Base-by-base conservation (phyloP, 495 filamentous ascomycete genomes). In the Stereocaulon alpinum region DNA sequence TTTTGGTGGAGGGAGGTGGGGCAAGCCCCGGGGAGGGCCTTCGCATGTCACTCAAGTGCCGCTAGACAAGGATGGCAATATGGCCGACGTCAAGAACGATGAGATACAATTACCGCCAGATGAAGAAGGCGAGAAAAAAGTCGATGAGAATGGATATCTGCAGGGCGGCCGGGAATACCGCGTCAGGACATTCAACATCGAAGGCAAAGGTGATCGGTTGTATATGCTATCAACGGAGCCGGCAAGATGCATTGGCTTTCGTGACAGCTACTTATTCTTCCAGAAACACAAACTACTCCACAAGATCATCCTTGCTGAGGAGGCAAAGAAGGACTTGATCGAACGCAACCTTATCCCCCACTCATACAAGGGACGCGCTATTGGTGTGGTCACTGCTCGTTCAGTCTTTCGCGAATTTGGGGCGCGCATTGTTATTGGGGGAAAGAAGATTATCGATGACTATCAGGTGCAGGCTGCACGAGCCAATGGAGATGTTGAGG, bases 191-290 rank as follows among this genome's bases (percentile, higher is more conserved):
- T 98, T 98, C 69, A 95, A 84, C 32, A 86, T 98, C 53, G 76
- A 82, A 27, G 88, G 87, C 50, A 84, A 91, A 50, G 88, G 84
- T n/a, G 80, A 93, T 30, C 74, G 89, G 24, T 80, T 94, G 17
- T 98, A 98, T 81, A 98, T 98, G 93, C 75, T 98, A 66, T 96
- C 91, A 2, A 98, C 93, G 2, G 93, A 98, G 65, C 93, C 93
- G 5, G 93, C 93, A 22, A 83, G 93, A 58, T 98, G 93, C 66
- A 92, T 95, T 51, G 93, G 93, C 7, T 98, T 98, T 79, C 77
- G 93, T 56, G 93, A 98, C 73, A 93, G 88, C 58, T 98, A 98
- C 69, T 79, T 98, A 17, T 98, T 98, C 78, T 98, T 98, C 77
- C 92, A 91, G 65, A 95, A 95, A 69, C 91, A 96, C 74, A 87